Conservation (phyloP, 192 early-diverging fungal species). For the Martensiomyces pterosporus region DNA sequence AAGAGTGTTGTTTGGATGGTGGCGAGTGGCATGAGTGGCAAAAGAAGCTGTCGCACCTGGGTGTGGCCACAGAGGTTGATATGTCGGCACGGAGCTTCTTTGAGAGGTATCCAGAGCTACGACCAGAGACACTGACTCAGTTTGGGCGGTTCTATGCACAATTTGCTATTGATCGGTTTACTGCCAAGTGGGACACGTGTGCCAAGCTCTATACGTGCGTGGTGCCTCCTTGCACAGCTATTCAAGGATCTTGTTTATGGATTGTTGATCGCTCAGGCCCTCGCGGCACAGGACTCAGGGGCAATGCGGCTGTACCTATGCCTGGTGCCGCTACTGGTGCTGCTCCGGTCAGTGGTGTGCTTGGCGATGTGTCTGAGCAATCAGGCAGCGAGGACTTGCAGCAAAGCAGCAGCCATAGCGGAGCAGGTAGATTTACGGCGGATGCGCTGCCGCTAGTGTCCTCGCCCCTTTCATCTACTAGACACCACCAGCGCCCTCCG, state of each 20-base stretch:
- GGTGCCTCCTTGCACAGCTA: conserved; percentile 9
- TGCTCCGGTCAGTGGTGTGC: too few species aligned
- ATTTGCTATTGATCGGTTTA: conserved; percentile 26
- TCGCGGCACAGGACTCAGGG: conserved; percentile 9
- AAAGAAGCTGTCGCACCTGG: neutral
- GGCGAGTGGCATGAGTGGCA: neutral
- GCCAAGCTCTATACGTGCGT: conserved; percentile 22
- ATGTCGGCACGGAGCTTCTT: conserved; percentile 10
- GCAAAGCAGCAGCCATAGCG: too few species aligned
- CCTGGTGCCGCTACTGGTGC: too few species aligned
- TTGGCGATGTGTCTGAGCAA: too few species aligned
- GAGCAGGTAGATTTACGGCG: neutral
- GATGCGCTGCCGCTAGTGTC: conserved; percentile 5
- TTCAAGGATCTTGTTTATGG: conserved; percentile 10
- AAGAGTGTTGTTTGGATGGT: too few species aligned
- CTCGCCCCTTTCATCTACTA: conserved; percentile 2
- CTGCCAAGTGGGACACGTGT: conserved; percentile 20
- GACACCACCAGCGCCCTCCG: conserved; percentile 3
- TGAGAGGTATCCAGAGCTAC: conserved; percentile 7
- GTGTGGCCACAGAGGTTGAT: neutral
- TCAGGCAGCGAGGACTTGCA: too few species aligned
- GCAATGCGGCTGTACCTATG: too few species aligned
- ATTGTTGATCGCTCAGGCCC: conserved; percentile 35
- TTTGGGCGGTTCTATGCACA: conserved; percentile 26
- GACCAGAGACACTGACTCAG: conserved; percentile 3